Evolutionary conservation across 2,329 filamentous ascomycete genomes (phyloP).

Genomic region (Berkeleyomyces basicola): DNA sequence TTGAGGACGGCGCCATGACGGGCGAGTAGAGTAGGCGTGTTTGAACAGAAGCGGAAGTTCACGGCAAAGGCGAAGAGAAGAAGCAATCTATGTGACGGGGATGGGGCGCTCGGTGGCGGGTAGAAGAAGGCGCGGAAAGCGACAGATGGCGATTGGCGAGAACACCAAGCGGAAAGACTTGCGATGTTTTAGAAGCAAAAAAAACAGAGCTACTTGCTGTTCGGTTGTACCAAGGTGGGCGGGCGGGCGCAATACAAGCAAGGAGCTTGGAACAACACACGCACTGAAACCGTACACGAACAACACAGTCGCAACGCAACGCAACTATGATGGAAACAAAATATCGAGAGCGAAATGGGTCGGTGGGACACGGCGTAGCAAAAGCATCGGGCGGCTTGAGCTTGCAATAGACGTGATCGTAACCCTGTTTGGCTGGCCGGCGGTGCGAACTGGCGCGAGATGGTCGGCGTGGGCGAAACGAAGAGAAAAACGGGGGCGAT

Average conservation of each 20-base stretch:
- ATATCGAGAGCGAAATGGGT: neutral
- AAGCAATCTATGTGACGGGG: no score
- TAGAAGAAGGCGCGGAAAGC: no score
- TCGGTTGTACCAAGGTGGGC: no score
- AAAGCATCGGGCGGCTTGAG: neutral
- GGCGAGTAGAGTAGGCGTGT: neutral
- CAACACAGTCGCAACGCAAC: no score
- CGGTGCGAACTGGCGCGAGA: neutral
- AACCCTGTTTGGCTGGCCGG: neutral
- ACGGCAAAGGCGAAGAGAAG: neutral
- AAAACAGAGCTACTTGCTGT: no score
- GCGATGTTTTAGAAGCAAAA: no score
- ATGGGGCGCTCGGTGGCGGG: no score
- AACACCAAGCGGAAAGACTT: neutral
- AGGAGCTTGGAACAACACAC: no score
- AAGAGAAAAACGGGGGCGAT: neutral
- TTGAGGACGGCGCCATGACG: slow-evolving; percentile 6
- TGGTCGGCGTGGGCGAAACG: neutral
- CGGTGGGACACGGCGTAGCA: neutral
- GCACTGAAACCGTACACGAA: no score
- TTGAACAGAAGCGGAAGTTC: neutral
- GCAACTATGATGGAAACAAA: neutral
- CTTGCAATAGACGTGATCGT: neutral
- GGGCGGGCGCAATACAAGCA: no score
- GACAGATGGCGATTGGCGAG: neutral